Base-by-base conservation (phyloP, 192 early-diverging fungal species). In the Coemansia sp. region DNA sequence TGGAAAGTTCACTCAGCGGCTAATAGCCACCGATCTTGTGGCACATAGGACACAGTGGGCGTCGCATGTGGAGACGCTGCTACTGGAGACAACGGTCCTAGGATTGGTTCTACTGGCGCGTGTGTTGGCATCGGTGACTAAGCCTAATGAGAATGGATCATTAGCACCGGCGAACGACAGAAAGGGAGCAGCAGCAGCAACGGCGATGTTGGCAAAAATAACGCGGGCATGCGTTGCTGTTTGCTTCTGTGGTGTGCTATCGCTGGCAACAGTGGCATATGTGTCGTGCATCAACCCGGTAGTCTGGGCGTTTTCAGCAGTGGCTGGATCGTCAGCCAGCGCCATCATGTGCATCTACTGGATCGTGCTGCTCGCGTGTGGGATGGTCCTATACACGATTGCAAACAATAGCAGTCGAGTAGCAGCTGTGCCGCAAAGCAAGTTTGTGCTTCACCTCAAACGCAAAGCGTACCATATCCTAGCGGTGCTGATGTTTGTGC, bases 401-500 rank as follows among this genome's bases (percentile, higher is more conserved):
- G 26, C 56, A 30, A 33, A 9, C 53, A 34, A 3, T 5, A 31
- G 55, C 55, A 57, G 31, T n/a, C 28, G 20, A 15, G 15, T 20
- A 0, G 55, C 55, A 12, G 37, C 23, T 9, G 35, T 8, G 23
- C 13, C 30, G 31, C 55, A 57, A 25, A 57, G 20, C 33, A 70
- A 66, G 71, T 45, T 76, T 21, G 53, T 28, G 49, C 71, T 92
- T 39, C 92, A 94, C 71, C 79, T 88, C 21, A 81, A 87, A 45
- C 87, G 95, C 74, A 98, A 98, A 72, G 86, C 90, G 49, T 96
- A 90, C 67, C 95, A 98, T 77, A 79, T 84, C 4, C 67, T 95
- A 20, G 92, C 93, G 0, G 87, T 92, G 8, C 55, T 89, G 52
- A 90, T 95, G 90, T 96, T 98, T 74, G 79, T 91, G 31, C 95